These are phyloP conservation scores for Clohesyomyces aquaticus DNA, from an alignment of 495 filamentous ascomycete species.

Conservation along the genomic window DNA sequence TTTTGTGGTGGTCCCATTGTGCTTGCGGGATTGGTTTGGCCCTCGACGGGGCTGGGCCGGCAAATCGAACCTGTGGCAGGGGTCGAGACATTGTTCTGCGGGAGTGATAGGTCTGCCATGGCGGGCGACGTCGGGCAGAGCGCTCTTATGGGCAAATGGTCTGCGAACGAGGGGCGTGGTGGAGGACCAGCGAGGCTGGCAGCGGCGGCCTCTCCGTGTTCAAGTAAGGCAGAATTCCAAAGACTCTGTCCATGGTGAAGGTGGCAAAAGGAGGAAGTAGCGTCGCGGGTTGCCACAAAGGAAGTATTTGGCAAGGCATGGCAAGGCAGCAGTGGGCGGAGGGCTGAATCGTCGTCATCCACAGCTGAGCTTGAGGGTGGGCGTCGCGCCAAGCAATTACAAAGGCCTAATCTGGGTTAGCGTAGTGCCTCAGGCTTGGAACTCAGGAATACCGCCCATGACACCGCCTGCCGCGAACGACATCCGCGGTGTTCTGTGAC, in stretches of 20 bases:
- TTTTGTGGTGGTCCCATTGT: slow-evolving; percentile 22
- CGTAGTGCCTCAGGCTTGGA: background rate
- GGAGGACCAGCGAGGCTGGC: slow-evolving; percentile 14
- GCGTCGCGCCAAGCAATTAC: slow-evolving; percentile 1
- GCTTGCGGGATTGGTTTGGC: slow-evolving; percentile 9
- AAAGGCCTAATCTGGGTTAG: background rate
- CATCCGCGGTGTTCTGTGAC: too few species aligned
- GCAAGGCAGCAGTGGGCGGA: slow-evolving; percentile 7
- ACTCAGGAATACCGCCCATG: too few species aligned
- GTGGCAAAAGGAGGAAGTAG: background rate
- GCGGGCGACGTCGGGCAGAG: background rate
- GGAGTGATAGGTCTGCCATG: background rate
- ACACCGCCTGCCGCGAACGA: too few species aligned
- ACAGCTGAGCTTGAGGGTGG: slow-evolving; percentile 1
- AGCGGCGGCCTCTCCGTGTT: slow-evolving; percentile 14
- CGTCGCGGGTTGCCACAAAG: background rate
- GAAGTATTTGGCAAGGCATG: background rate
- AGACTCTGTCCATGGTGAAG: background rate
- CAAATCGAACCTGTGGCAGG: slow-evolving; percentile 10
- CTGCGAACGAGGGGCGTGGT: background rate
- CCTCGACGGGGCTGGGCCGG: background rate
- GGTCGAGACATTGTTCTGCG: slow-evolving; percentile 2
- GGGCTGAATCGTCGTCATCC: slow-evolving; percentile 6
- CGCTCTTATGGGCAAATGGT: slow-evolving; percentile 4
- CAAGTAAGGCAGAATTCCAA: slow-evolving; percentile 19